Conservation (phyloP, 106 monocot genomes). For the Chionographis japonica region DNA sequence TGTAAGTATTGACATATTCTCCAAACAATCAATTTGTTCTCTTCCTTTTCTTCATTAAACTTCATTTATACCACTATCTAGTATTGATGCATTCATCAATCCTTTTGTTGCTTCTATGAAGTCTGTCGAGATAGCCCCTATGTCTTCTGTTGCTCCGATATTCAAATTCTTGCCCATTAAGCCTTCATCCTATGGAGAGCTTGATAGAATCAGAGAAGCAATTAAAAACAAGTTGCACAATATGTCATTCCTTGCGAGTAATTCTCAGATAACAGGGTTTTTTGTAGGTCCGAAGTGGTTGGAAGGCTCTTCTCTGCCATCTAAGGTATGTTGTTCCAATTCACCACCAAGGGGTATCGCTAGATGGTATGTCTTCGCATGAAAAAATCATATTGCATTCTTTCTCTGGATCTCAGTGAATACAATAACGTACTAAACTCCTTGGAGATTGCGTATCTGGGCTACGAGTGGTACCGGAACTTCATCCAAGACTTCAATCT, state of each 20-base stretch:
- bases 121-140: slow-evolving; percentile 14
- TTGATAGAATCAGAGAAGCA: slow-evolving; percentile 22
- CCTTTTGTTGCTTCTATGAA: slow-evolving; percentile 36
- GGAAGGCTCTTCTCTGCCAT: slow-evolving; percentile 21
- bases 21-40: too few species aligned
- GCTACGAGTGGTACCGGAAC: slow-evolving; percentile 33
- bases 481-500: slow-evolving; percentile 35
- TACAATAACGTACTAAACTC: slow-evolving; percentile 24
- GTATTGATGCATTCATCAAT: slow-evolving; percentile 29
- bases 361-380: slow-evolving; percentile 27
- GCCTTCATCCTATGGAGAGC: slow-evolving; percentile 10
- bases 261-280: slow-evolving; percentile 17
- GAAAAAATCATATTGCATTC: slow-evolving; percentile 26
- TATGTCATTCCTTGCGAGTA: slow-evolving; percentile 39
- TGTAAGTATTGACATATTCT: too few species aligned
- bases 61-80: too few species aligned
- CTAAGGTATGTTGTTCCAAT: slow-evolving; percentile 32
- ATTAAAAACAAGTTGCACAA: slow-evolving; percentile 27
- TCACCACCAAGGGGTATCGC: slow-evolving; percentile 11
- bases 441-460: slow-evolving; percentile 22
- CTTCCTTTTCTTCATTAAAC: too few species aligned
- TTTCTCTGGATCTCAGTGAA: slow-evolving; percentile 17
- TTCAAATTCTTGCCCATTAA: slow-evolving; percentile 40
- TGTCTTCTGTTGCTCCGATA: slow-evolving; percentile 15
- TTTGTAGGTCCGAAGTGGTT: slow-evolving; percentile 28